Evolutionary conservation across 495 filamentous ascomycete species (phyloP), one percentile per base, ranked within the genome.

Genomic region (Lasiosphaeris hirsuta): DNA sequence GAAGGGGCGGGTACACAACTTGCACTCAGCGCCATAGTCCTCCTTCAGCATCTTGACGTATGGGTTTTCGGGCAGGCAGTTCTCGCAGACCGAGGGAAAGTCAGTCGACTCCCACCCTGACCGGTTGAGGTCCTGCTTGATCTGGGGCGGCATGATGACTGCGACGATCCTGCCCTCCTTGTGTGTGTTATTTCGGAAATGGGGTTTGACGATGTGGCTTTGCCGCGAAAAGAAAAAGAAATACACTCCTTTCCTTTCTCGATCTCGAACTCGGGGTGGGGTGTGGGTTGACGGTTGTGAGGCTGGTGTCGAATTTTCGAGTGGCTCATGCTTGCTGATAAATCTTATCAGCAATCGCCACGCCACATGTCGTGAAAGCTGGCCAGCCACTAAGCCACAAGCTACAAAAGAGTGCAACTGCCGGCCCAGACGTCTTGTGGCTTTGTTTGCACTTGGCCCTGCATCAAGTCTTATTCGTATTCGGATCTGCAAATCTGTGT

Each of bases 41-140:
- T 96, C 89, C 70, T 98, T 98, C 45, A 97, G 79, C 92, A 98
- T 97, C 71, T 97, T 93, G 42, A 98, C 94, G 71, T 96, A 97
- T 5, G 92, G 94, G 67, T 97, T 97, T 56, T 95, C 90, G 37
- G 94, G 93, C 5, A 98, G 85, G 69, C 95, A 98, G 68, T 75
- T 78, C 61, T 84, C 81, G 71, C 81, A 86, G 39, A 87, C 80
- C 4, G 82, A 84, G 35, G 84, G 85, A 68, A 87, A 87, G 75
- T 89, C 92, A 19, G 94, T 96, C 35, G 88, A 86, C 73, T 98
- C 94, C 90, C 90, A 95, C 35, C 94, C 94, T 2, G 92, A 92
- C 46, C 95, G 85, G 77, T 98, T 98, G 33, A 97, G 81, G 67
- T 98, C 94, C 71, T 96, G 90, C 75, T 98, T 98, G 71, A 97